phyloP scores from a whole-genome alignment of 75 land plant species.

The Cunninghamia lanceolata region DNA sequence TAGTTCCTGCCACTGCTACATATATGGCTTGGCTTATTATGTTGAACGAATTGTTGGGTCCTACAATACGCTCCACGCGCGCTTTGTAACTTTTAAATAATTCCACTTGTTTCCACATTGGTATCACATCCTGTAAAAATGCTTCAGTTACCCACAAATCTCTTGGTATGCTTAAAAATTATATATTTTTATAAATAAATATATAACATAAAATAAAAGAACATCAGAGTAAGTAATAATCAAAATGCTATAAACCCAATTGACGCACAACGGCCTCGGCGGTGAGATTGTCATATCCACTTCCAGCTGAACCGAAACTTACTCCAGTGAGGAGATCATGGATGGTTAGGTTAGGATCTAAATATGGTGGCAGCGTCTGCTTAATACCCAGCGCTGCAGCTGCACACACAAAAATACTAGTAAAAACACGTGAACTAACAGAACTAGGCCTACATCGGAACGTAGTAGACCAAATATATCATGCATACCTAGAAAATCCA shows the following conservation, averaged over 20 bases:
- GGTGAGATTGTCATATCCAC: slow-evolving; percentile 45
- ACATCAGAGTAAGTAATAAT: too few species aligned
- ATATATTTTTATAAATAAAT: too few species aligned
- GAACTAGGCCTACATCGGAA: too few species aligned
- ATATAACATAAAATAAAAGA: too few species aligned
- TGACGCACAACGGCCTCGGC: too few species aligned
- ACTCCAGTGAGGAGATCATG: slow-evolving; percentile 47
- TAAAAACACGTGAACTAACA: too few species aligned
- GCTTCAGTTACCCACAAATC: too few species aligned
- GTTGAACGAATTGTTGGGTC: slow-evolving; percentile 7
- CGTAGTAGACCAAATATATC: too few species aligned
- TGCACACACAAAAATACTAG: too few species aligned
- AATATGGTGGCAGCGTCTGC: slow-evolving; percentile 39
- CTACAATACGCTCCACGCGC: slow-evolving; percentile 8
- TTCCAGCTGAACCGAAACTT: slow-evolving; percentile 60
- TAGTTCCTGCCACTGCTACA: slow-evolving; percentile 36
- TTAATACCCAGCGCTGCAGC: slow-evolving; percentile 41
- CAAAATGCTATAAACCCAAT: background rate
- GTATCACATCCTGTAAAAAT: too few species aligned
- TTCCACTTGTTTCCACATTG: slow-evolving; percentile 13
- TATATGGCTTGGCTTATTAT: slow-evolving; percentile 28
- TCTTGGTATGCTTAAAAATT: too few species aligned
- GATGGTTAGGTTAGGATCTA: slow-evolving; percentile 35
- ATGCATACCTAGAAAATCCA: background rate
- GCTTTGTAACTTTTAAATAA: background rate